Conservation (phyloP, 306 rosid genomes). For the Glycyrrhiza uralensis region DNA sequence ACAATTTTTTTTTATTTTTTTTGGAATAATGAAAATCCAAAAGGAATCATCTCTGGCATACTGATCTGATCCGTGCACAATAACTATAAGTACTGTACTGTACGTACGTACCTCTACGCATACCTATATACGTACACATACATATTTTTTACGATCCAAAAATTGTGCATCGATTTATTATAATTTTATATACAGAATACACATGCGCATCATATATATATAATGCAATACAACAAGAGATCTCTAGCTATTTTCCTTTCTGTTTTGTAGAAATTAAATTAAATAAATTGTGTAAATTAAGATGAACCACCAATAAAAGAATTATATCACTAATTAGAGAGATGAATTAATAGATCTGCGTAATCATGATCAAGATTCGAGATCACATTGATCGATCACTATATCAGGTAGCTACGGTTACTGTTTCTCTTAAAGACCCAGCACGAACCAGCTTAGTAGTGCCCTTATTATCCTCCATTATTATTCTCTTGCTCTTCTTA, state of each 20-base stretch:
- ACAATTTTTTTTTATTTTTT: background rate
- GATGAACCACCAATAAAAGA: background rate
- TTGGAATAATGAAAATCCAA: constrained; percentile 31
- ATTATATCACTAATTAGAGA: background rate
- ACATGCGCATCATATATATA: too few species aligned
- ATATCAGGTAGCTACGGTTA: background rate
- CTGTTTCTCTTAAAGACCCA: constrained; percentile 31
- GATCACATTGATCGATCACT: background rate
- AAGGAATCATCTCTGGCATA: constrained; percentile 17
- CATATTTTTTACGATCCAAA: background rate
- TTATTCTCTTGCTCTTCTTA: constrained; percentile 33
- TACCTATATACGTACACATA: background rate
- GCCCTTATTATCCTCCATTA: constrained; percentile 14
- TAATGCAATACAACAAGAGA: constrained; percentile 6
- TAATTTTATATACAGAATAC: background rate
- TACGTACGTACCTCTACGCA: background rate
- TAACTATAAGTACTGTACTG: background rate
- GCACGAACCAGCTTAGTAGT: constrained; percentile 35
- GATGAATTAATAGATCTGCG: background rate
- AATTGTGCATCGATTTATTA: background rate
- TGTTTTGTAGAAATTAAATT: background rate
- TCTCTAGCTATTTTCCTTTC: background rate
- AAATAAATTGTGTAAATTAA: background rate
- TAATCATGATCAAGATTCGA: too few species aligned
- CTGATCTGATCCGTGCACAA: background rate